These are phyloP conservation scores for Trichoderma virens DNA, from an alignment of 495 filamentous ascomycete genomes.

Conservation along the genomic window DNA sequence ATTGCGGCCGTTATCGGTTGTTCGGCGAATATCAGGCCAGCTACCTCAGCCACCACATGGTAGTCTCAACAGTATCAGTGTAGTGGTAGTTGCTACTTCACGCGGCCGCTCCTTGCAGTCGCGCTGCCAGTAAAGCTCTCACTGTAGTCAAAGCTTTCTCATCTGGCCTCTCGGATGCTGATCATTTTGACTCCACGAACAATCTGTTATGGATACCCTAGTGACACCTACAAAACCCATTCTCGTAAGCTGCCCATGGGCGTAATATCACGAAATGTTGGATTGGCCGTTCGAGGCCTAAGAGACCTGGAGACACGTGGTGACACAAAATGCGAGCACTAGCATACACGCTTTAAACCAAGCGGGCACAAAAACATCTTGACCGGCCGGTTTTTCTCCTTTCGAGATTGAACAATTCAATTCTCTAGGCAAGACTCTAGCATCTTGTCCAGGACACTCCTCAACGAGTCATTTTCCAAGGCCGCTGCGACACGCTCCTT, in stretches of 20 bases:
- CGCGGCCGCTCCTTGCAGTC: neutral
- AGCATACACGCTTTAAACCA: neutral
- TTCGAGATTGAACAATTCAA: neutral
- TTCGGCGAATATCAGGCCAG: too few relatives aligned
- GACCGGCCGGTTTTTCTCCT: neutral
- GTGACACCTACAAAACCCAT: neutral
- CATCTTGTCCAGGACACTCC: conserved; percentile 87
- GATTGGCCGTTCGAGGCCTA: too few relatives aligned
- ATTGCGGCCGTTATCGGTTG: too few relatives aligned
- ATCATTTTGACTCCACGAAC: neutral
- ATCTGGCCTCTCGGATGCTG: neutral
- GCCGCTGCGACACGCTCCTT: conserved; percentile 95
- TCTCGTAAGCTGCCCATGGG: neutral
- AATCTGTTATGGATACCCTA: neutral
- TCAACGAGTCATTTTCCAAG: conserved; percentile 84
- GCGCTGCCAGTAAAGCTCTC: neutral
- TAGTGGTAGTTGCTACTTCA: neutral
- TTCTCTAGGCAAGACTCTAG: conserved; percentile 59
- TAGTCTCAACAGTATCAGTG: neutral
- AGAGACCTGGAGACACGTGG: neutral
- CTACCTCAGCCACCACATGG: neutral
- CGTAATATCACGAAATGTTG: neutral
- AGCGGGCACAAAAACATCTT: neutral
- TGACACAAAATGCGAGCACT: neutral
- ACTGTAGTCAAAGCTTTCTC: neutral